phyloP scores from a whole-genome alignment of 1,284 basidiomycete species.

The Tilletia caries region DNA sequence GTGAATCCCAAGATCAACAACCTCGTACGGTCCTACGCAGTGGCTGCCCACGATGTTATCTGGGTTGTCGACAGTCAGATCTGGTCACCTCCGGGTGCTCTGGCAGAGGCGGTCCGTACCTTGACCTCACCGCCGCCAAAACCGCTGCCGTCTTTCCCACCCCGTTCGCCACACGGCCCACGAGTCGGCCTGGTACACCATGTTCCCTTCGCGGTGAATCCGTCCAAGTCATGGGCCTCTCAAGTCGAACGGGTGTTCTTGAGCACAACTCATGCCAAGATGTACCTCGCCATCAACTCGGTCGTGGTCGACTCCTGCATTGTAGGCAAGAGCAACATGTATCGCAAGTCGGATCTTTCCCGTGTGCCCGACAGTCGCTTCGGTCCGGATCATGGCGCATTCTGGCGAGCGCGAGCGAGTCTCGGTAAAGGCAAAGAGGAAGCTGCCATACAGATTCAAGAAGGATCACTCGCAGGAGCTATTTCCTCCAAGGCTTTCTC shows the following conservation, averaged over 20 bases:
- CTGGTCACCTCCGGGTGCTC: constrained; percentile 71
- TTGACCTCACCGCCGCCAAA: constrained; percentile 56
- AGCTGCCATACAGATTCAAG: constrained; percentile 25
- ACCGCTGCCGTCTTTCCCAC: constrained; percentile 35
- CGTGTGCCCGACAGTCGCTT: constrained; percentile 53
- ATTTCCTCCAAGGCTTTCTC: constrained; percentile 15
- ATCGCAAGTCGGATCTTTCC: constrained; percentile 81
- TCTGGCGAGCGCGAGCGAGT: neutral
- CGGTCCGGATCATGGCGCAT: constrained; percentile 34
- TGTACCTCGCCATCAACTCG: constrained; percentile 92
- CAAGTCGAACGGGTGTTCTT: constrained; percentile 88
- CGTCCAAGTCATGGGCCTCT: constrained; percentile 63
- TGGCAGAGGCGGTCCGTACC: constrained; percentile 78
- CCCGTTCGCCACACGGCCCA: constrained; percentile 26
- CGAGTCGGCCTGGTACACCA: constrained; percentile 86
- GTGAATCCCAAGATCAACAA: constrained; percentile 99
- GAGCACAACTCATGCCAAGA: constrained; percentile 96
- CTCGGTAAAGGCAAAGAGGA: constrained; percentile 29
- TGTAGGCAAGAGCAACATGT: constrained; percentile 93
- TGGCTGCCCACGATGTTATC: constrained; percentile 79
- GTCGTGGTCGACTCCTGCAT: constrained; percentile 88
- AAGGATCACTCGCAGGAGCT: constrained; percentile 13
- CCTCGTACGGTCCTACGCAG: constrained; percentile 73
- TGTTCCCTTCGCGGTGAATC: constrained; percentile 80
- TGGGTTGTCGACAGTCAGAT: constrained; percentile 98